phyloP scores from a whole-genome alignment of 352 stramenopile genomes.

The Pythium aquatile region DNA sequence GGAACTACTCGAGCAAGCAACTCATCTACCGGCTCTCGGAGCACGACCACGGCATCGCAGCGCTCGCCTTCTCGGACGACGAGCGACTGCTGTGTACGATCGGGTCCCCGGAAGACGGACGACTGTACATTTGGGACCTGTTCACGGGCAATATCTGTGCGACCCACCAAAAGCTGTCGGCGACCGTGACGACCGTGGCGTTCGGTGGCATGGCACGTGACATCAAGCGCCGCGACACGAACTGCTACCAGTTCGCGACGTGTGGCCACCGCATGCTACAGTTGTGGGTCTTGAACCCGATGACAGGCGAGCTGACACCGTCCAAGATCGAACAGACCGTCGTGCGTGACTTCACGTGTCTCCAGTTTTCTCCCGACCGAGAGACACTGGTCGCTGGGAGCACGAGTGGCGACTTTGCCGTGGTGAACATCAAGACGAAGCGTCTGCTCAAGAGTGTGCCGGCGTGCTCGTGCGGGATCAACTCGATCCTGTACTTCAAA shows the following conservation, averaged over 20 bases:
- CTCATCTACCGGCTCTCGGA: constrained; percentile 86
- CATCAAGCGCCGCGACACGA: constrained; percentile 89
- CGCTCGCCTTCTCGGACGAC: constrained; percentile 90
- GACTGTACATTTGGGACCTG: constrained; percentile 91
- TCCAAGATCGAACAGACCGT: constrained; percentile 77
- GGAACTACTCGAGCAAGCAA: constrained; percentile 74
- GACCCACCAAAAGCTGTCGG: constrained; percentile 68
- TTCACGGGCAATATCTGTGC: constrained; percentile 86
- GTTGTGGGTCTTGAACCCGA: constrained; percentile 88
- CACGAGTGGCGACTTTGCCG: constrained; percentile 86
- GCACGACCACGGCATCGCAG: constrained; percentile 88
- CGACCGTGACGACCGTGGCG: constrained; percentile 55
- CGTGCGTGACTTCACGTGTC: constrained; percentile 79
- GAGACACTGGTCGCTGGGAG: constrained; percentile 84
- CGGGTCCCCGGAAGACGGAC: constrained; percentile 72
- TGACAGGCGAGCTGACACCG: constrained; percentile 65
- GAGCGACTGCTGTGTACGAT: constrained; percentile 84
- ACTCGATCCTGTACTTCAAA: constrained; percentile 51
- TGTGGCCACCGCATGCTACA: constrained; percentile 69
- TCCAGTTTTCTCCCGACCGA: constrained; percentile 77
- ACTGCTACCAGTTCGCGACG: constrained; percentile 88
- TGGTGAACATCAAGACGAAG: constrained; percentile 74
- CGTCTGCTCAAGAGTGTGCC: constrained; percentile 66
- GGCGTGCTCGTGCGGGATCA: constrained; percentile 80
- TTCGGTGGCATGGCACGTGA: constrained; percentile 88